Evolutionary conservation across 2,329 filamentous ascomycete species (phyloP).

Genomic region (Pseudonectria foliicola): DNA sequence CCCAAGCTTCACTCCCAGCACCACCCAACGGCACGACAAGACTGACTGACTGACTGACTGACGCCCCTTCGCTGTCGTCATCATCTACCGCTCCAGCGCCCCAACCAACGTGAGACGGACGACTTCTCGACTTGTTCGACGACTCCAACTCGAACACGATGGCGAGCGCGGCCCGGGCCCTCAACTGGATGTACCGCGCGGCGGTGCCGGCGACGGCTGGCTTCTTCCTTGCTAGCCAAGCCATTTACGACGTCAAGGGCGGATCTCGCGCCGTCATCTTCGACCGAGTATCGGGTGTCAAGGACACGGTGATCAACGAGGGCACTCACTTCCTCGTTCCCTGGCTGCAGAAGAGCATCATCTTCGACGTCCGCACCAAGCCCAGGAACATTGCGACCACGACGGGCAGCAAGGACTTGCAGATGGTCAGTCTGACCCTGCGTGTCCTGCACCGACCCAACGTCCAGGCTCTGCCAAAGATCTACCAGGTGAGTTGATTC

Average conservation of each 20-base stretch:
- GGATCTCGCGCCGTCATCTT: slow-evolving; percentile 96
- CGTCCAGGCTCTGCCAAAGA: slow-evolving; percentile 86
- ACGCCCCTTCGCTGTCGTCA: slow-evolving; percentile 4
- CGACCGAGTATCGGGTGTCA: slow-evolving; percentile 85
- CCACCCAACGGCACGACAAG: background rate
- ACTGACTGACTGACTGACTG: background rate
- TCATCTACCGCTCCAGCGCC: background rate
- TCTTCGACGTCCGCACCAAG: slow-evolving; percentile 97
- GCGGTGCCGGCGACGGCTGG: slow-evolving; percentile 69
- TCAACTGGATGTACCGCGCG: slow-evolving; percentile 57
- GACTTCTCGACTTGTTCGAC: background rate
- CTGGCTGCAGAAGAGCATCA: slow-evolving; percentile 89
- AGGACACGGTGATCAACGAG: slow-evolving; percentile 87
- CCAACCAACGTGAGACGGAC: background rate
- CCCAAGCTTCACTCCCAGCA: slow-evolving; percentile 11
- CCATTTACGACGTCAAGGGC: slow-evolving; percentile 95
- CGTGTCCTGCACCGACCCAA: slow-evolving; percentile 92
- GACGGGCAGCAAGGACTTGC: slow-evolving; percentile 96
- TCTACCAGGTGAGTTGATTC: slow-evolving; percentile 74
- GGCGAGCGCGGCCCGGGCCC: slow-evolving; percentile 49
- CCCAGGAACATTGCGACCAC: slow-evolving; percentile 96
- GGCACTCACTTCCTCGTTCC: slow-evolving; percentile 95
- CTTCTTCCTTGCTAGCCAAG: slow-evolving; percentile 62
- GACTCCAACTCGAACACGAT: too few relatives aligned
- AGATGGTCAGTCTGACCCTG: slow-evolving; percentile 98